A percentile compares a stretch with the other conserved stretches of the same genome.
These are phyloP conservation scores for Lachancea fermentati DNA, from an alignment of 805 yeast genomes.

Conservation along the genomic window DNA sequence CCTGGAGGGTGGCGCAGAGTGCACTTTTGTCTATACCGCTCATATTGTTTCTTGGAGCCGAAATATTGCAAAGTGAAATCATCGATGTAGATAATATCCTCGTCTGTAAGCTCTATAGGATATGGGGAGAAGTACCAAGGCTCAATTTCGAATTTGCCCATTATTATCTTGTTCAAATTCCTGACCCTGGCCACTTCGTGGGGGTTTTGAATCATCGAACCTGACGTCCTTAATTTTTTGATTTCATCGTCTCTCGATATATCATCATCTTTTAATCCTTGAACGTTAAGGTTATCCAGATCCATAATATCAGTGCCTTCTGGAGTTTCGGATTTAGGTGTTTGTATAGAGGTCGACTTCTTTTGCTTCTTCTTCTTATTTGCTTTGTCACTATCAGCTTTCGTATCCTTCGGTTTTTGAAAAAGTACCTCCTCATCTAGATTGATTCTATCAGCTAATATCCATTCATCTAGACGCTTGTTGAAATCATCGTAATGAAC, in stretches of 20 bases:
- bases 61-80: slow-evolving; percentile 87
- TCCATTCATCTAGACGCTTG: slow-evolving; percentile 96
- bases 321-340: slow-evolving; percentile 21
- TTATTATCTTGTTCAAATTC: slow-evolving; percentile 67
- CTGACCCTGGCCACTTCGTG: slow-evolving; percentile 87
- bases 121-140: slow-evolving; percentile 99
- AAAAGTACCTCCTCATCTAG: slow-evolving; percentile 60
- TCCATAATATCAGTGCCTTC: slow-evolving; percentile 66
- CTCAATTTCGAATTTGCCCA: slow-evolving; percentile 89
- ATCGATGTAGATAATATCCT: slow-evolving; percentile 83
- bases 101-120: slow-evolving; percentile 91
- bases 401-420: slow-evolving; percentile 55
- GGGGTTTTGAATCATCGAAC: slow-evolving; percentile 91
- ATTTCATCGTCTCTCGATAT: slow-evolving; percentile 87
- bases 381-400: slow-evolving; percentile 35
- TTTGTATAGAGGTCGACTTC: slow-evolving; percentile 14
- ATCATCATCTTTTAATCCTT: slow-evolving; percentile 66
- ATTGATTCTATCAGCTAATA: slow-evolving; percentile 65
- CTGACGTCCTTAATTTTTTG: slow-evolving; percentile 86
- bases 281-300: slow-evolving; percentile 77
- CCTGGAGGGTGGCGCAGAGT: slow-evolving; percentile 97
- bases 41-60: slow-evolving; percentile 85
- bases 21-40: slow-evolving; percentile 82
- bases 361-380: slow-evolving; percentile 37
- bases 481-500: slow-evolving; percentile 94